Evolutionary conservation across 805 yeast genomes (phyloP).

Genomic region (Candida multigemmis): DNA sequence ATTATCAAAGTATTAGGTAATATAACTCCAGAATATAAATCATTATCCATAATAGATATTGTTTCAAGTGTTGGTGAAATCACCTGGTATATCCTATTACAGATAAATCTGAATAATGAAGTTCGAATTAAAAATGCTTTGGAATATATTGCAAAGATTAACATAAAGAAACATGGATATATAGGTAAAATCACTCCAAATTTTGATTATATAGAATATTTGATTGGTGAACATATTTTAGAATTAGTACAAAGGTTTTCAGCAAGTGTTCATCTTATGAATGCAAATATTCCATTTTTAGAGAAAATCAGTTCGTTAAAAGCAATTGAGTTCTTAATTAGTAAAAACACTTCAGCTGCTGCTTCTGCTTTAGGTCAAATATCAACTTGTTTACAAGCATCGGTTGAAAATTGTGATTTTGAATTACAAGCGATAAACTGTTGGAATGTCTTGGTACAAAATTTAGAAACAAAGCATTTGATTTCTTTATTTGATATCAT

Average conservation of each 20-base stretch:
- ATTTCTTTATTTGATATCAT: slow-evolving; percentile 65
- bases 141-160: slow-evolving; percentile 23
- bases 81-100: slow-evolving; percentile 25
- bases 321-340: slow-evolving; percentile 64
- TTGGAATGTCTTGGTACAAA: slow-evolving; percentile 53
- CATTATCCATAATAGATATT: slow-evolving; percentile 20
- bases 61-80: slow-evolving; percentile 26
- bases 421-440: slow-evolving; percentile 56
- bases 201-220: slow-evolving; percentile 16
- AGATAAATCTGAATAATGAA: slow-evolving; percentile 20
- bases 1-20: slow-evolving; percentile 46
- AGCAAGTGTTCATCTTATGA: slow-evolving; percentile 65
- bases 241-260: slow-evolving; percentile 76
- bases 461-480: slow-evolving; percentile 48
- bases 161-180: slow-evolving; percentile 9
- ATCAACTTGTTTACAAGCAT: slow-evolving; percentile 75
- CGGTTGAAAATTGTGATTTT: slow-evolving; percentile 54
- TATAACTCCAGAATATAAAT: slow-evolving; percentile 39
- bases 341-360: slow-evolving; percentile 44
- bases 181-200: slow-evolving; percentile 3
- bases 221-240: slow-evolving; percentile 49
- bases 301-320: slow-evolving; percentile 64
- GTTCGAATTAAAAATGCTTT: slow-evolving; percentile 31
- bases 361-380: slow-evolving; percentile 68
- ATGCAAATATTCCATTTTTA: slow-evolving; percentile 61